Base-by-base conservation (phyloP, 1,284 basidiomycete species). In the Ceratobasidium sp. region DNA sequence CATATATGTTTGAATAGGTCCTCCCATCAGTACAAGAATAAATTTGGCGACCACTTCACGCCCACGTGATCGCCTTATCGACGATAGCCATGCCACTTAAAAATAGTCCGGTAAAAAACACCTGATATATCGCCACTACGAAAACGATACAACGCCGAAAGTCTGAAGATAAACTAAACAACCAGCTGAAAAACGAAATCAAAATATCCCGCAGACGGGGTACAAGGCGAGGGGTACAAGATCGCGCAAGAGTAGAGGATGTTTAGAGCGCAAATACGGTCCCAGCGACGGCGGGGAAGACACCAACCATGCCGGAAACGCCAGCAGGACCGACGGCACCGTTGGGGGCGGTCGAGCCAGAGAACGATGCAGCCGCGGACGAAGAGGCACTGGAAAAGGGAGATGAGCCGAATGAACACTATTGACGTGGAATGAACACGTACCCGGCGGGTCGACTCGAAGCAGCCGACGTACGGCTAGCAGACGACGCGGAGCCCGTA, bases 1-100 rank as follows among this genome's bases (percentile, higher is more conserved):
- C 84, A 17, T 54, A 79, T 9, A 52, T 81, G 17, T 76, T 81
- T 29, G 59, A 62, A 19, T 73, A 44, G 13, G n/a, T n/a, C n/a
- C 13, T 43, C 9, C 22, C 62, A 44, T 49, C 3, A 25, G 44
- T 32, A 37, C 9, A 22, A 15, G n/a, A n/a, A n/a, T n/a, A 59
- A 17, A 59, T n/a, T 52, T 54, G 34, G 29, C 51, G 22, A 54
- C n/a, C 43, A 52, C 15, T 15, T 37, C 65, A 46, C 44, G 44
- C 29, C 56, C 54, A 71, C 68, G 68, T 71, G 68, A 71, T 46
- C 56, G 68, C 68, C 56, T 52, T 15, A 40, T 37, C n/a, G 62
- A 8, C 67, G 17, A 19, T 8, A n/a, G n/a, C n/a, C n/a, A n/a
- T n/a, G n/a, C n/a, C 59, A 22, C 17, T 22, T 51, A 22, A 8